Percentiles rank a stretch among this genome's conserved stretches.
Conservation (phyloP, 352 stramenopile species). For the Saprolegnia parasitica region DNA sequence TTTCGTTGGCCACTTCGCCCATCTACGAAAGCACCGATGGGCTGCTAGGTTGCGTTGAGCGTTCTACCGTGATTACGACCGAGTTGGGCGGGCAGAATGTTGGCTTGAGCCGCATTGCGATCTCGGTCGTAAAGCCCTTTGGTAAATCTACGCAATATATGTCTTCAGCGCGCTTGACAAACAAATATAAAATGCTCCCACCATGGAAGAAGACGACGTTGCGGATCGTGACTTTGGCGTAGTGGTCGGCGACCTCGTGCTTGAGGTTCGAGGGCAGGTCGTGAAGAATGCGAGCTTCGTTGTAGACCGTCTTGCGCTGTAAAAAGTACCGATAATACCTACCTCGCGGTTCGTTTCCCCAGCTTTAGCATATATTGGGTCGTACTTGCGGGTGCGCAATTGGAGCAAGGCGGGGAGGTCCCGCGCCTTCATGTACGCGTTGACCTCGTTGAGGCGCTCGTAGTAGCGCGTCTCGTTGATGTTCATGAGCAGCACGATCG, state of each 20-base stretch:
- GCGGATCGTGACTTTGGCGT: constrained; percentile 9
- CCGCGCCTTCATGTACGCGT: constrained; percentile 50
- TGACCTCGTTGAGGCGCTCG: constrained; percentile 50
- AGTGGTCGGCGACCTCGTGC: not conserved
- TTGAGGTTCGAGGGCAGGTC: constrained; percentile 6
- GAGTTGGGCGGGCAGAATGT: constrained; percentile 9
- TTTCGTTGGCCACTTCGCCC: constrained; percentile 1
- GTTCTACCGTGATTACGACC: not conserved
- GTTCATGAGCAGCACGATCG: constrained; percentile 47
- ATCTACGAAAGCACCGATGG: not conserved
- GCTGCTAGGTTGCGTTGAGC: not conserved
- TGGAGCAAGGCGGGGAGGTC: constrained; percentile 38
- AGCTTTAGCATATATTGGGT: not conserved
- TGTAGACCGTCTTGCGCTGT: constrained; percentile 10
- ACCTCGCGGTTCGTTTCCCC: not conserved
- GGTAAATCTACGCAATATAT: constrained; percentile 4
- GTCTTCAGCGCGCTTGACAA: not conserved
- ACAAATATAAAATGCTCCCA: not conserved
- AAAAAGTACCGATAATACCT: constrained; percentile 13
- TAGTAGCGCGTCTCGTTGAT: constrained; percentile 44
- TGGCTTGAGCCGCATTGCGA: constrained; percentile 2
- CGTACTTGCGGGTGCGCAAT: constrained; percentile 34
- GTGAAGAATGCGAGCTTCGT: constrained; percentile 14
- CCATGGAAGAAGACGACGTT: constrained; percentile 15
- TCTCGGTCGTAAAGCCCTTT: not conserved